Conservation (phyloP, 2,329 filamentous ascomycete species). For the Colletotrichum abscissum region DNA sequence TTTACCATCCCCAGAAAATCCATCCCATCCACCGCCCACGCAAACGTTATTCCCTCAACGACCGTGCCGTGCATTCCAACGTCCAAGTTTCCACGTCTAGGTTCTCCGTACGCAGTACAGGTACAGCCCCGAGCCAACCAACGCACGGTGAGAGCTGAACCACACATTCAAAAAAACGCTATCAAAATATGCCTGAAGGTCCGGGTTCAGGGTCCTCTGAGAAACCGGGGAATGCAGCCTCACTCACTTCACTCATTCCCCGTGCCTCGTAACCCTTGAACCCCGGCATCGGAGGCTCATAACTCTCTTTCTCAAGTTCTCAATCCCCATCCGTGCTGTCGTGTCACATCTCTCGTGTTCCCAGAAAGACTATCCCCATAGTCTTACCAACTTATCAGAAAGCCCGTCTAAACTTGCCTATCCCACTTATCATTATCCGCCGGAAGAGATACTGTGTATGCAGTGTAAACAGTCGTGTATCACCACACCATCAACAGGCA, state of each 20-base stretch:
- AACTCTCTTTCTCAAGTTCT: background rate
- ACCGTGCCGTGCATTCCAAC: background rate
- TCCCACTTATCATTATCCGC: background rate
- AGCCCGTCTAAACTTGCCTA: background rate
- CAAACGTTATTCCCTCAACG: background rate
- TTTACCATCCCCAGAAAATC: background rate
- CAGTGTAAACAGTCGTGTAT: background rate
- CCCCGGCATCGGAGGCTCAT: background rate
- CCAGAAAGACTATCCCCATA: background rate
- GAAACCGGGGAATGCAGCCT: background rate
- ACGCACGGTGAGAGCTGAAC: background rate
- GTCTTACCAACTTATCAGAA: too few relatives aligned
- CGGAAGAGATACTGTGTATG: background rate
- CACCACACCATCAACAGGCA: background rate
- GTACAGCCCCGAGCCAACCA: too few relatives aligned
- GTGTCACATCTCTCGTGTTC: conserved; percentile 7
- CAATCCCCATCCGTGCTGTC: conserved; percentile 22
- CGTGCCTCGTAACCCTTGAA: background rate
- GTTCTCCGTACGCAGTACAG: too few relatives aligned
- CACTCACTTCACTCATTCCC: background rate
- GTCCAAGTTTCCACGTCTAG: background rate
- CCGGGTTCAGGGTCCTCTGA: background rate
- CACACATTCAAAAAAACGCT: background rate
- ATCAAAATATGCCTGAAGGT: background rate
- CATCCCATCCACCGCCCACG: background rate